Base-by-base conservation (phyloP, 1,284 basidiomycete species). In the Blastosporella zonata region DNA sequence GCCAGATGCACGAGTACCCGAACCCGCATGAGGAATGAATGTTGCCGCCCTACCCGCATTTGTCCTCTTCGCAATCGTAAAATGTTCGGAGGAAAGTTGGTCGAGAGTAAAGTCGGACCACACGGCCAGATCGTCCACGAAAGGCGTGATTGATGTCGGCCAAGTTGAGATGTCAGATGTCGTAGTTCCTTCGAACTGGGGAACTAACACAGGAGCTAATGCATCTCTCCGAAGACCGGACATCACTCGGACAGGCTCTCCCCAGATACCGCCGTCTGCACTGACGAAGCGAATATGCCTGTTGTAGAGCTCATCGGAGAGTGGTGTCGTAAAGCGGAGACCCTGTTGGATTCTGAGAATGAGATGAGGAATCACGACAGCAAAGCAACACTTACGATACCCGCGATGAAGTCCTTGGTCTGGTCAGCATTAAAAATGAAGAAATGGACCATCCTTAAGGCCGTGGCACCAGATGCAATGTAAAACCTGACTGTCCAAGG, bases 351-450 rank as follows among this genome's bases (percentile, higher is more conserved):
- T 4, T 21, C 17, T 25, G 17, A 18, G 39, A 12, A 28, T 18
- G 12, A 17, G 15, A 23, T 6, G n/a, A 28, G 29, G 20, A 13
- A 27, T 18, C 9, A 12, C 10, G 17, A 10, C 6, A 31, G 13
- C 37, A 15, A 15, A 15, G 35, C 6, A 20, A 7, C n/a, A 50
- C 63, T 43, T 45, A 69, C 69, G 21, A 73, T 59, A 17, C 69
- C 70, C 55, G 67, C 70, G 57, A 73, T 70, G 47, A 73, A 73
- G 46, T 72, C 70, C 27, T 66, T 66, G 36, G 55, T 61, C 55
- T 73, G 70, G 46, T 73, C 70, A 1, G 65, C 71, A 44, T 73
- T 69, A 46, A 63, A 73, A 2, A 70, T 64, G 56, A 73, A 73
- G 57, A 72, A 71, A 49, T 73, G 70, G 6, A 68, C 68, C 21